Base-by-base conservation (phyloP, 2,329 filamentous ascomycete species). In the Sodiomyces alkalinus region DNA sequence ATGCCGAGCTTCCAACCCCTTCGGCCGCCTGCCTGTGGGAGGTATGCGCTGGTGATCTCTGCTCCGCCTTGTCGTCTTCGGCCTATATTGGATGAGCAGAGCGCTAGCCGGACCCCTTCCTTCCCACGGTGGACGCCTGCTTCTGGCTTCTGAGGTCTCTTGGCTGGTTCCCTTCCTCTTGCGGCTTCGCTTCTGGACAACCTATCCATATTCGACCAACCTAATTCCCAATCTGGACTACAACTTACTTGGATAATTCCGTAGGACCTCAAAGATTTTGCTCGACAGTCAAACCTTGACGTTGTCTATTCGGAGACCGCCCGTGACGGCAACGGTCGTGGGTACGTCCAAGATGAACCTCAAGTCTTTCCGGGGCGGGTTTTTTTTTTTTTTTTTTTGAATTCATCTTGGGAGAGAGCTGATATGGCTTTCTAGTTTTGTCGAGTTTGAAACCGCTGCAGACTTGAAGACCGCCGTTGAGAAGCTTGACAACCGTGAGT, bases 231-330 rank as follows among this genome's bases (percentile, higher is more conserved):
- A 51, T 60, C 66, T 62, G 61, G 67, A 71, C 53, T 61, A 55
- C 70, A 61, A 85, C 80, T 86, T 81, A 90, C 79, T 68, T 69
- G 71, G 69, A 71, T 58, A n/a, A n/a, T 68, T 67, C 74, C 68
- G 68, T 85, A 98, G 90, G 90, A 98, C 59, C 75, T 98, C 30
- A 98, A 98, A 80, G 90, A 98, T 56, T 98, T 98, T 60, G 90
- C 90, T 38, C 85, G 90, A 52, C 82, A 92, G 56, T 92, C 87
- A 55, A 85, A 85, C 56, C 72, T 93, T 56, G 90, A 96, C 54
- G 90, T 98, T 41, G 90, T 98, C 47, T 98, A 93, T 55, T 94
- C 86, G 40, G 90, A 98, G 61, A 92, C 92, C 35, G 79, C 77
- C 45, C 85, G 87, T 47, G 86, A 92, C 51, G 80, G 79, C 41